Conservation (phyloP, 768 basidiomycete species). For the Agrocybe praecox region DNA sequence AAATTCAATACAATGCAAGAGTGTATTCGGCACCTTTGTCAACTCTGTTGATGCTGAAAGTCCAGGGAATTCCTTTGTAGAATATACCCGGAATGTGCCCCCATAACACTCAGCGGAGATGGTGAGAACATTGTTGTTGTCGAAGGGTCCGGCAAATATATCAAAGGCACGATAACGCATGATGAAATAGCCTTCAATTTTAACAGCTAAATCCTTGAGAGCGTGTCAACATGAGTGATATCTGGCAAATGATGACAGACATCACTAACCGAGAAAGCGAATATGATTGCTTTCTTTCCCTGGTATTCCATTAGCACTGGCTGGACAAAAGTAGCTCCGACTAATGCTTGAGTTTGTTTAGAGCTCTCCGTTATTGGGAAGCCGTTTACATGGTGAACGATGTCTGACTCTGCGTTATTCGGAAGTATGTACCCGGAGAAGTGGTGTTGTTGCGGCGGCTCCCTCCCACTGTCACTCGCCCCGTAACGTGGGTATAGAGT, state of each 20-base stretch:
- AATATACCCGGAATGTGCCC: conserved; percentile 64
- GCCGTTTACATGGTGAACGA: conserved; percentile 44
- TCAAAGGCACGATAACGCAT: conserved; percentile 70
- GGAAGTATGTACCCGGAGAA: conserved; percentile 20
- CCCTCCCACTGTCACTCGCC: neutral
- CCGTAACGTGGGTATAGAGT: neutral
- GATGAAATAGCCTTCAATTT: conserved; percentile 65
- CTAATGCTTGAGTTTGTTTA: conserved; percentile 54
- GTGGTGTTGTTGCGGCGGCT: neutral
- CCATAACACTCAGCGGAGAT: conserved; percentile 70
- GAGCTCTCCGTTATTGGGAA: conserved; percentile 49
- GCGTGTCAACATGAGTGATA: neutral
- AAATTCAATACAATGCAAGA: neutral
- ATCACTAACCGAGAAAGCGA: conserved; percentile 61
- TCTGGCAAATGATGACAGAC: conserved; percentile 1
- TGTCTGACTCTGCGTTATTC: conserved; percentile 23
- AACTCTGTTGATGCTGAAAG: conserved; percentile 66
- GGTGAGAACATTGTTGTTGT: conserved; percentile 30
- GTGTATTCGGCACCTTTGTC: conserved; percentile 50
- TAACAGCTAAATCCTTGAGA: conserved; percentile 69
- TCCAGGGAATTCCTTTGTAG: conserved; percentile 74
- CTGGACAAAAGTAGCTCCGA: conserved; percentile 64
- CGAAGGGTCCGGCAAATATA: conserved; percentile 45
- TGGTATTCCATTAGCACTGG: conserved; percentile 56
- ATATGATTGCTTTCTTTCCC: conserved; percentile 58